Evolutionary conservation across 2,329 filamentous ascomycete genomes (phyloP).

Genomic region (Sclerotinia sclerotiorum): DNA sequence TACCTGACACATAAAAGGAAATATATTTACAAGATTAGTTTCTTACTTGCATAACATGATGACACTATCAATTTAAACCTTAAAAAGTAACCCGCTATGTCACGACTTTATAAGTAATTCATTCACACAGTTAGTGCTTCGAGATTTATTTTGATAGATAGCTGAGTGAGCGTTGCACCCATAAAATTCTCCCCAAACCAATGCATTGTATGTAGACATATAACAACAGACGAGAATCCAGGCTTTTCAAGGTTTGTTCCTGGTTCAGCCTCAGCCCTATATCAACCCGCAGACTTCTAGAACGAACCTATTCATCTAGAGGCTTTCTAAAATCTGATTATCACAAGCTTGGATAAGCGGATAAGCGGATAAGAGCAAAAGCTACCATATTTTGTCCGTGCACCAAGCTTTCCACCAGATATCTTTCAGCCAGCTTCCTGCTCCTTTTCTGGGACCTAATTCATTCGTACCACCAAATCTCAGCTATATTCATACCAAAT

Average conservation of each 20-base stretch:
- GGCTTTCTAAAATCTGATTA: not conserved
- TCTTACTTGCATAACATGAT: conserved; percentile 1
- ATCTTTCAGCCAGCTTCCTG: not conserved
- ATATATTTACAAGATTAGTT: conserved; percentile 16
- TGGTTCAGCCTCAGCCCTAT: conserved; percentile 11
- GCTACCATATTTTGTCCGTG: conserved; percentile 3
- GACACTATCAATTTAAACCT: not conserved
- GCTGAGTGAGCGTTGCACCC: not conserved
- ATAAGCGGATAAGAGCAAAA: conserved; percentile 23
- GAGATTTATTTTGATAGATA: not conserved
- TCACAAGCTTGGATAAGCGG: conserved; percentile 13
- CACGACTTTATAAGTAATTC: not conserved
- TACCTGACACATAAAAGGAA: conserved; percentile 4
- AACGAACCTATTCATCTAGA: not conserved
- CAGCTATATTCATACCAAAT: not conserved
- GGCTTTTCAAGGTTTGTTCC: not conserved
- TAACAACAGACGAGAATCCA: not conserved
- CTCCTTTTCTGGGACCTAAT: not conserved
- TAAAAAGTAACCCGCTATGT: not conserved
- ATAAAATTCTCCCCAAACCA: not conserved
- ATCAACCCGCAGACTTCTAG: not conserved
- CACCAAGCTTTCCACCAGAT: not conserved
- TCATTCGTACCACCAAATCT: not conserved
- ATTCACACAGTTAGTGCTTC: not conserved
- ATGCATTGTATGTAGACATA: not conserved